Percentiles rank a stretch among this genome's conserved stretches.
Conservation (phyloP, 2,329 filamentous ascomycete genomes). For the Cercospora zeina region DNA sequence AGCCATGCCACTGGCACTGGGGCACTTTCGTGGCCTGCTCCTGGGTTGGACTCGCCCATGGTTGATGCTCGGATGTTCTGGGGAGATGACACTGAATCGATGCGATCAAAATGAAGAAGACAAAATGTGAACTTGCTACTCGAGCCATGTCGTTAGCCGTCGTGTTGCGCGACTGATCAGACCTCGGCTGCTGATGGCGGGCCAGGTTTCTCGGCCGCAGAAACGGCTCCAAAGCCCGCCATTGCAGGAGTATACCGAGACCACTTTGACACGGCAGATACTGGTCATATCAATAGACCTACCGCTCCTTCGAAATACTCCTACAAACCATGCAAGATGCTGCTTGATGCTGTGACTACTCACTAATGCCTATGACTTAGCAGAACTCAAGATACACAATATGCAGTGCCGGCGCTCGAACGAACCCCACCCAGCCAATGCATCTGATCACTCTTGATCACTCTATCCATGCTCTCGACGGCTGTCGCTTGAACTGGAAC, state of each 20-base stretch:
- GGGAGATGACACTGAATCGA: neutral
- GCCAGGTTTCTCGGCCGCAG: slow-evolving; percentile 1
- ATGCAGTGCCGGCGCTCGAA: neutral
- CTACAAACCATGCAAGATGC: neutral
- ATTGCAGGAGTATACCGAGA: neutral
- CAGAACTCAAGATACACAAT: neutral
- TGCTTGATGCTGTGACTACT: neutral
- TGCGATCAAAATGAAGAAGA: neutral
- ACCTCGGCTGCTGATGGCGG: slow-evolving; percentile 13
- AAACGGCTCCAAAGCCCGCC: neutral
- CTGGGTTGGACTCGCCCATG: slow-evolving; percentile 44
- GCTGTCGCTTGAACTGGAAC: slow-evolving; percentile 8
- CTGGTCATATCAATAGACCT: neutral
- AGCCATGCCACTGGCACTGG: slow-evolving; percentile 75
- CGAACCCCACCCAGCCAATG: neutral
- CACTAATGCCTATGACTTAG: neutral
- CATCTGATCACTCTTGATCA: neutral
- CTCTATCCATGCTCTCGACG: neutral
- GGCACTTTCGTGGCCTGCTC: slow-evolving; percentile 77
- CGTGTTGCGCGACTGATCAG: slow-evolving; percentile 1
- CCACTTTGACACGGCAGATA: slow-evolving; percentile 10
- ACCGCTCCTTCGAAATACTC: neutral
- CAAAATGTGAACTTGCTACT: neutral
- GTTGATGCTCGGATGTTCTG: slow-evolving; percentile 3
- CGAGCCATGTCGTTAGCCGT: neutral